Percentiles rank a stretch among this genome's conserved stretches.
phyloP scores from a whole-genome alignment of 768 basidiomycete species.

The Clitopilus hobsonii region DNA sequence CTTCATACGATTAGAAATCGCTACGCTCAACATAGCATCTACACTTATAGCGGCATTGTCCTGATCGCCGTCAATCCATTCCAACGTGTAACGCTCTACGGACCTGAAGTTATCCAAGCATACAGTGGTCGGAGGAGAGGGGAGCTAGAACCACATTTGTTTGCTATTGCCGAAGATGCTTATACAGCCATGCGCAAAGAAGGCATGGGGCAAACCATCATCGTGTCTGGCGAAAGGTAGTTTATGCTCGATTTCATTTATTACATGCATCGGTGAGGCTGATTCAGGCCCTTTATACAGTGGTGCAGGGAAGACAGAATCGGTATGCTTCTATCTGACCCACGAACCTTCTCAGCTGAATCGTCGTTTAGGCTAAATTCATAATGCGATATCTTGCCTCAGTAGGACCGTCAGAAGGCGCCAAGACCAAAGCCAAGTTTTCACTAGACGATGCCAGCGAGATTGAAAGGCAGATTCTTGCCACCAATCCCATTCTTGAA shows the following conservation, averaged over 20 bases:
- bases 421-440: slow-evolving; percentile 63
- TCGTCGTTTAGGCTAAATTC: slow-evolving; percentile 74
- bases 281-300: slow-evolving; percentile 33
- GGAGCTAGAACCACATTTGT: slow-evolving; percentile 95
- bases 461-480: slow-evolving; percentile 94
- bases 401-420: slow-evolving; percentile 76
- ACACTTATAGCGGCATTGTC: slow-evolving; percentile 98
- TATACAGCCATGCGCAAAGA: slow-evolving; percentile 96
- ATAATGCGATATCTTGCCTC: slow-evolving; percentile 99
- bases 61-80: slow-evolving; percentile 99
- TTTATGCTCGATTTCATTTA: slow-evolving; percentile 15
- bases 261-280: slow-evolving; percentile 11
- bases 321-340: slow-evolving; percentile 39
- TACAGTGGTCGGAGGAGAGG: slow-evolving; percentile 91
- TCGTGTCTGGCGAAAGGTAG: slow-evolving; percentile 96
- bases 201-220: slow-evolving; percentile 94
- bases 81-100: slow-evolving; percentile 95
- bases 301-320: slow-evolving; percentile 99
- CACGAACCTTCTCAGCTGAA: background rate
- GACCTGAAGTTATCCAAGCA: slow-evolving; percentile 94
- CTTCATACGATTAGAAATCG: slow-evolving; percentile 96
- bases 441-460: slow-evolving; percentile 87
- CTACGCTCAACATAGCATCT: slow-evolving; percentile 96
- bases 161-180: slow-evolving; percentile 99
- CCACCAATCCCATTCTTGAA: slow-evolving; percentile 99